phyloP scores from a whole-genome alignment of 495 filamentous ascomycete species.

The Podospora comata region DNA sequence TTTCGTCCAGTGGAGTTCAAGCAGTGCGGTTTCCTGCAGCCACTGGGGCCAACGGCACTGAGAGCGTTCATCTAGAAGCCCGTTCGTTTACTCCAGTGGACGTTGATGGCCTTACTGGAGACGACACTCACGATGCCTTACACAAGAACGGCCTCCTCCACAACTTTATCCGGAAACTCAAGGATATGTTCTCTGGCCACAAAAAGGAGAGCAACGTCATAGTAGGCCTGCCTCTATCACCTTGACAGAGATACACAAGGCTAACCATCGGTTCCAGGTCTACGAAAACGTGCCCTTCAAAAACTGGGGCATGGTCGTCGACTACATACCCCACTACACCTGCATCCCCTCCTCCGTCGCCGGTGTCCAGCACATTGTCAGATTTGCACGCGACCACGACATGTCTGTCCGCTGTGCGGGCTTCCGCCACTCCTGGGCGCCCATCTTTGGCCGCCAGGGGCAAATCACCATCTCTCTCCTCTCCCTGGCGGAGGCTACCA shows the following conservation, averaged over 20 bases:
- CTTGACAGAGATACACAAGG: too few species aligned
- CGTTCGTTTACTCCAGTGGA: not conserved
- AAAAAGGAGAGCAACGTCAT: not conserved
- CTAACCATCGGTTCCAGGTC: slow-evolving; percentile 13
- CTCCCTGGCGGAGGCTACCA: slow-evolving; percentile 38
- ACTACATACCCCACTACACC: slow-evolving; percentile 45
- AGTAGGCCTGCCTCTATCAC: not conserved
- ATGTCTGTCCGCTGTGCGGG: slow-evolving; percentile 46
- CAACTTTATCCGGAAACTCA: not conserved
- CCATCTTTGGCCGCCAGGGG: slow-evolving; percentile 40
- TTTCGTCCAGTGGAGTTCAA: not conserved
- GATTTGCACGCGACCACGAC: slow-evolving; percentile 36
- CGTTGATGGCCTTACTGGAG: not conserved
- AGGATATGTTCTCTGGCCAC: not conserved
- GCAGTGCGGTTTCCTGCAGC: not conserved
- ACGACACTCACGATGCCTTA: not conserved
- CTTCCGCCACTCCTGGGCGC: slow-evolving; percentile 50
- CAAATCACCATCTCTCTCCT: slow-evolving; percentile 51
- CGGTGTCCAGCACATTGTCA: slow-evolving; percentile 47
- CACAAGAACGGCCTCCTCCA: not conserved
- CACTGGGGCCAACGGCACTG: not conserved
- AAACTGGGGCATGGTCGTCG: slow-evolving; percentile 51
- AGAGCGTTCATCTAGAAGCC: not conserved
- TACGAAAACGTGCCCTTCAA: slow-evolving; percentile 35
- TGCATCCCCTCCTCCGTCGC: slow-evolving; percentile 46